phyloP scores from a whole-genome alignment of 1,284 basidiomycete genomes.

The Leccinum ponderosum region DNA sequence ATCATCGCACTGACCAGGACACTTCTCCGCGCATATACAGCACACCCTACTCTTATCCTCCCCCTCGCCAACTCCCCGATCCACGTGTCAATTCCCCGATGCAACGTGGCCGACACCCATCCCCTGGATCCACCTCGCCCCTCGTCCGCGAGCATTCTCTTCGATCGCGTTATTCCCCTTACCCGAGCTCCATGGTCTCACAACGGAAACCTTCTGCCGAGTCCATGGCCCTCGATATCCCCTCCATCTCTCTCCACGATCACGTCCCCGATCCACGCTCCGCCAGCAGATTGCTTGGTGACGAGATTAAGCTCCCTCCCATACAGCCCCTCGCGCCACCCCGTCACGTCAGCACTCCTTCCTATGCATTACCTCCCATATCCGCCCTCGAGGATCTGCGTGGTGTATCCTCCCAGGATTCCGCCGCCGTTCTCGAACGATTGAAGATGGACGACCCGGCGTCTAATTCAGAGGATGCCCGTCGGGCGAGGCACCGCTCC shows the following conservation, averaged over 20 bases:
- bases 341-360: slow-evolving; percentile 29
- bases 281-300: slow-evolving; percentile 27
- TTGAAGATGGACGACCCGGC: slow-evolving; percentile 50
- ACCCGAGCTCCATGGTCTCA: slow-evolving; percentile 35
- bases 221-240: slow-evolving; percentile 46
- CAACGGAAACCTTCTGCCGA: slow-evolving; percentile 29
- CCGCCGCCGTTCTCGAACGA: slow-evolving; percentile 60
- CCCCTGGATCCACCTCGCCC: slow-evolving; percentile 32
- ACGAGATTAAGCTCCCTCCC: slow-evolving; percentile 53
- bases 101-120: slow-evolving; percentile 27
- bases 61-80: slow-evolving; percentile 30
- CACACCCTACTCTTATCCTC: slow-evolving; percentile 30
- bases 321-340: slow-evolving; percentile 42
- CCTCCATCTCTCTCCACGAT: slow-evolving; percentile 36
- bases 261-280: slow-evolving; percentile 21
- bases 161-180: slow-evolving; percentile 44
- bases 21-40: slow-evolving; percentile 28
- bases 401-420: slow-evolving; percentile 52
- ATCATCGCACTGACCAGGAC: slow-evolving; percentile 29
- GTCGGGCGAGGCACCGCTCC: slow-evolving; percentile 38
- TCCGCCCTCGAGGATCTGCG: slow-evolving; percentile 62
- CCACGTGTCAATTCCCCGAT: slow-evolving; percentile 27
- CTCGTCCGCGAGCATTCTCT: slow-evolving; percentile 31
- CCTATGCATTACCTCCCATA: slow-evolving; percentile 65
- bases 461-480: slow-evolving; percentile 22